phyloP scores from a whole-genome alignment of 768 basidiomycete species.

The Hortiboletus campestris region DNA sequence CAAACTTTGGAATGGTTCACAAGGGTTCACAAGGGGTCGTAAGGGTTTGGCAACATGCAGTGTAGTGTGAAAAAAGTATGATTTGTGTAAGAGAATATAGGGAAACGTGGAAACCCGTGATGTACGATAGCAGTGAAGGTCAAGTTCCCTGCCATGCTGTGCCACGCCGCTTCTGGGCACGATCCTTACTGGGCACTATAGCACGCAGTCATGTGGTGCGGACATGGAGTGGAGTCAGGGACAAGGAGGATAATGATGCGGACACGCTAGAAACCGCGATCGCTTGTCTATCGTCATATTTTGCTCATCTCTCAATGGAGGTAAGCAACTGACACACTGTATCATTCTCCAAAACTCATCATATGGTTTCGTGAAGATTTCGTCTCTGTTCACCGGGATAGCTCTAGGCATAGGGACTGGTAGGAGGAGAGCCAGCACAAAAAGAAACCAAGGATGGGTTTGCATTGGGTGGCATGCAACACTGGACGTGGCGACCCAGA shows the following conservation, averaged over 20 bases:
- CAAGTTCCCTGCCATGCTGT: conserved; percentile 30
- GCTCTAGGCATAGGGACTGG: too few species aligned
- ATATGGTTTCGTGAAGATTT: conserved; percentile 34
- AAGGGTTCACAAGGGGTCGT: too few species aligned
- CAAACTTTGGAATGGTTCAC: too few species aligned
- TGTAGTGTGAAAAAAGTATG: too few species aligned
- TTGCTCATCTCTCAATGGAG: conserved; percentile 41
- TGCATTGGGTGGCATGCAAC: too few species aligned
- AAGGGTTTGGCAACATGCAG: too few species aligned
- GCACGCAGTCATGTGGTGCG: conserved; percentile 40
- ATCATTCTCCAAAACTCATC: not conserved
- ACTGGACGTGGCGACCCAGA: too few species aligned
- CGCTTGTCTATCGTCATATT: conserved; percentile 52
- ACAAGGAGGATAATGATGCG: conserved; percentile 5
- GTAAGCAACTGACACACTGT: conserved; percentile 28
- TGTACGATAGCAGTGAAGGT: not conserved
- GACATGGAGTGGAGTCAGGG: conserved; percentile 34
- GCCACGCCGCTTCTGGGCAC: conserved; percentile 52
- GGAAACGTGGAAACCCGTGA: too few species aligned
- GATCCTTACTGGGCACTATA: conserved; percentile 42
- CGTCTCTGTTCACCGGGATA: conserved; percentile 35
- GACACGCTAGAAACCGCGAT: conserved; percentile 45
- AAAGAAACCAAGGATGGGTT: too few species aligned
- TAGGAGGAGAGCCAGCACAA: too few species aligned
- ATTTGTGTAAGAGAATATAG: too few species aligned